A percentile compares a stretch with the other conserved stretches of the same genome.
Evolutionary conservation across 2,329 filamentous ascomycete species (phyloP).

Genomic region (Colletotrichum limetticola): DNA sequence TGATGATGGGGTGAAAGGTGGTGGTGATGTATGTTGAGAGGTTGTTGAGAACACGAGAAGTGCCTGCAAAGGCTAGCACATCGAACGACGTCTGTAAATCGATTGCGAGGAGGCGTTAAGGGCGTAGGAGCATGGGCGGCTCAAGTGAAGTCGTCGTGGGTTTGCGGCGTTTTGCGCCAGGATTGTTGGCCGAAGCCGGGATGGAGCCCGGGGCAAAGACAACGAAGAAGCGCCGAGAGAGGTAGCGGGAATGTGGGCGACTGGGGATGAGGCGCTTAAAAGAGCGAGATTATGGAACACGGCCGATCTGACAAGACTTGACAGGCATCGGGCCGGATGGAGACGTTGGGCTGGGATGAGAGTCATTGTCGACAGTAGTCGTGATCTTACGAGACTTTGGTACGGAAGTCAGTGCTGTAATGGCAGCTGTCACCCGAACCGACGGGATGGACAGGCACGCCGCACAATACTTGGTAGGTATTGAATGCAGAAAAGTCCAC

Average conservation of each 20-base stretch:
- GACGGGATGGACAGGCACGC: too few relatives aligned
- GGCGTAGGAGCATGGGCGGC: neutral
- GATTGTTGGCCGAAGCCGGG: neutral
- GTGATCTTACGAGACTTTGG: too few relatives aligned
- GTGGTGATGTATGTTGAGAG: neutral
- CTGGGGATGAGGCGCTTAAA: neutral
- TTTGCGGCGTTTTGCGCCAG: neutral
- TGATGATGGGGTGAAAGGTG: neutral
- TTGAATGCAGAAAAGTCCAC: neutral
- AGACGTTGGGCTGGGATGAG: conserved; percentile 11
- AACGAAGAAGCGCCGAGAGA: conserved; percentile 30
- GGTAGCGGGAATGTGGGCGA: conserved; percentile 26
- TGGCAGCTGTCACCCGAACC: neutral
- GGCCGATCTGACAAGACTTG: neutral
- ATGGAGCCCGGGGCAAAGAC: conserved; percentile 2
- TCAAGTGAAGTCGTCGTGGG: conserved; percentile 11
- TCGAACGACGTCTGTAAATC: too few relatives aligned
- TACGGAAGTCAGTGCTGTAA: neutral
- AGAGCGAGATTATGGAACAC: neutral
- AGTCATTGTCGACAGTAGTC: conserved; percentile 11
- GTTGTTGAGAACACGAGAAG: neutral
- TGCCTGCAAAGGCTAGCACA: neutral
- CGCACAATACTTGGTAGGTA: too few relatives aligned
- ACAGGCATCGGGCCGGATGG: conserved; percentile 11
- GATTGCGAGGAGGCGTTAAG: neutral